Conservation (phyloP, 2,329 filamentous ascomycete genomes). For the Aurifilum marmelostoma region DNA sequence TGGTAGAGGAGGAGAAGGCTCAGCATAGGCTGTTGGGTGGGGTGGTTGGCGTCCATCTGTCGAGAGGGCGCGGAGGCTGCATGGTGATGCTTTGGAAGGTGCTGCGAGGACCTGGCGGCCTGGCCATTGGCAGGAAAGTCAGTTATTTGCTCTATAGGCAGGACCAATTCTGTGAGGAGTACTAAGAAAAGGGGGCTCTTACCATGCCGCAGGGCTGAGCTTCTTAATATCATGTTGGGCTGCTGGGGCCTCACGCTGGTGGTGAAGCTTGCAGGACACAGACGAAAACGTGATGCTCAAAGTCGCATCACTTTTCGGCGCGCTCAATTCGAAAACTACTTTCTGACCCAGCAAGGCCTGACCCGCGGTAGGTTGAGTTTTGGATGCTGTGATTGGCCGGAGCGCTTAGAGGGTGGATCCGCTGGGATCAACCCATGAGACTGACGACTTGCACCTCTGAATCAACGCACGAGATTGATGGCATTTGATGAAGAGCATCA, state of each 20-base stretch:
- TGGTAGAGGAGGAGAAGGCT: conserved; percentile 29
- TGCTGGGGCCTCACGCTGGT: conserved; percentile 35
- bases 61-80: conserved; percentile 43
- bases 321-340: conserved; percentile 10
- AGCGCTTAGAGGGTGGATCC: conserved; percentile 8
- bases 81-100: conserved; percentile 44
- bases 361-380: neutral
- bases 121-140: conserved; percentile 38
- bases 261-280: conserved; percentile 15
- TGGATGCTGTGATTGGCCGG: neutral
- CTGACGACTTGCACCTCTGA: neutral
- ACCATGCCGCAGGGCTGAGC: conserved; percentile 58
- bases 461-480: neutral
- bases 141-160: neutral
- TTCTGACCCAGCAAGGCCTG: conserved; percentile 1
- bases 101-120: conserved; percentile 57
- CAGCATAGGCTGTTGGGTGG: conserved; percentile 34
- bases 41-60: conserved; percentile 37
- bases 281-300: conserved; percentile 10
- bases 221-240: conserved; percentile 58
- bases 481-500: neutral
- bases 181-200: no score
- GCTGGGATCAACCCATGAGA: neutral
- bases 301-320: conserved; percentile 13
- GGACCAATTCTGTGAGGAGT: neutral